Evolutionary conservation across 2,329 filamentous ascomycete genomes (phyloP).

Genomic region (Mycosphaerella sp.): DNA sequence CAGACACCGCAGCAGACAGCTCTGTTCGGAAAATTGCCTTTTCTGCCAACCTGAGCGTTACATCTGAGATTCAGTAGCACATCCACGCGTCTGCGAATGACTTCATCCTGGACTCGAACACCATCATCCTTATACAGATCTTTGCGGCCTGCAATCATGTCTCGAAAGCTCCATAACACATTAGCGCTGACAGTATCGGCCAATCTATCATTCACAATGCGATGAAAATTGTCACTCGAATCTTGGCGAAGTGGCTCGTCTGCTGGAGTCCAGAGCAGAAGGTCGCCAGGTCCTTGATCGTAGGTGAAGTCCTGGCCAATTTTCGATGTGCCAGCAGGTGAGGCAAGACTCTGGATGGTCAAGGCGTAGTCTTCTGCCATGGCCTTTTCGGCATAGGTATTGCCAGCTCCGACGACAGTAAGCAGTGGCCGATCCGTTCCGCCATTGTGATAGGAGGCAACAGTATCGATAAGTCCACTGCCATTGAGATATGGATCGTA

Average conservation of each 20-base stretch:
- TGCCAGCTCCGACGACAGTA: slow-evolving; percentile 49
- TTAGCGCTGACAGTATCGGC: slow-evolving; percentile 36
- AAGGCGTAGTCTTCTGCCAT: slow-evolving; percentile 43
- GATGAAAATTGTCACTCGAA: slow-evolving; percentile 14
- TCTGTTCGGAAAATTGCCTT: slow-evolving; percentile 40
- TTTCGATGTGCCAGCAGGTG: slow-evolving; percentile 7
- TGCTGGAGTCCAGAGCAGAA: slow-evolving; percentile 44
- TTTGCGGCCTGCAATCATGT: slow-evolving; percentile 42
- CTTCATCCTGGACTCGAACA: slow-evolving; percentile 43
- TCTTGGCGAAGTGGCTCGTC: slow-evolving; percentile 40
- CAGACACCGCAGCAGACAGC: slow-evolving; percentile 51
- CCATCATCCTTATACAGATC: slow-evolving; percentile 36
- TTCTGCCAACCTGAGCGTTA: slow-evolving; percentile 41
- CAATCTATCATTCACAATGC: slow-evolving; percentile 49
- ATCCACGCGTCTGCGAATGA: slow-evolving; percentile 47
- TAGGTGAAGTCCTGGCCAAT: slow-evolving; percentile 17
- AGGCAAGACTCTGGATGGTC: slow-evolving; percentile 42
- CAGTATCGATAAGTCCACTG: slow-evolving; percentile 38
- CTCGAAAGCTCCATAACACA: slow-evolving; percentile 47
- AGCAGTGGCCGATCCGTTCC: slow-evolving; percentile 36
- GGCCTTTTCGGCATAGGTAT: slow-evolving; percentile 50
- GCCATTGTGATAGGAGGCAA: slow-evolving; percentile 36
- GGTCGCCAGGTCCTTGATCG: slow-evolving; percentile 25
- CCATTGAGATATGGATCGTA: slow-evolving; percentile 60
- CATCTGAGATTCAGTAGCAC: slow-evolving; percentile 51